Evolutionary conservation across 257 asterid species (phyloP), one percentile per base, ranked within the genome.

Genomic region (Hygrophila difformis): DNA sequence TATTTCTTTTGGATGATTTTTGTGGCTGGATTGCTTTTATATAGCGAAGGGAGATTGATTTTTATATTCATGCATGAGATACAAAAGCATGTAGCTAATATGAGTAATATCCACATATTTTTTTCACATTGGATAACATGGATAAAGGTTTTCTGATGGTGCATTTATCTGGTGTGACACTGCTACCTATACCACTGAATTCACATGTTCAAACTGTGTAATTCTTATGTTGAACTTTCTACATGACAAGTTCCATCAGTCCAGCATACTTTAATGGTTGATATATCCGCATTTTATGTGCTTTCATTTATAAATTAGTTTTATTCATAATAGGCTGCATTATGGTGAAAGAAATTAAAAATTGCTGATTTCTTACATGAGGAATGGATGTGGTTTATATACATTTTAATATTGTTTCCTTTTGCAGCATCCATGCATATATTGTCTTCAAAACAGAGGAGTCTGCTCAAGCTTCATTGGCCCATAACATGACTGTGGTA

Each of bases 401-500:
- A 9, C 12, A 5, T 5, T 5, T 33, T 5, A 33, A 33, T 33
- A 29, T 40, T 51, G 37, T 65, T 52, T 1, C 33, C 28, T 59
- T 35, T 59, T 82, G 73, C 87, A 91, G 98, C 67, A 87, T 86
- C 38, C 83, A 86, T 59, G 96, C 94, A 47, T 91, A 85, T 49
- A 57, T 91, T 52, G 98, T 91, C 44, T 91, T 82, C 69, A 74
- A 63, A 62, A 72, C 87, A 1, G 96, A 85, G 82, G 96, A 75
- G 47, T 76, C 88, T 51, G 93, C 88, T 34, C 94, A 75, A 65
- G 86, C 78, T 45, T 80, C 98, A 14, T 65, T 91, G 82, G 68
- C 76, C 24, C 77, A 79, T 62, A 91, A 91, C 71, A 85, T 91
- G 96, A 74, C 98, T n/a, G 68, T 85, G 93, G 98, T 91, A 73